These are phyloP conservation scores for Amanita rubescens DNA, from an alignment of 768 basidiomycete species.

Conservation along the genomic window DNA sequence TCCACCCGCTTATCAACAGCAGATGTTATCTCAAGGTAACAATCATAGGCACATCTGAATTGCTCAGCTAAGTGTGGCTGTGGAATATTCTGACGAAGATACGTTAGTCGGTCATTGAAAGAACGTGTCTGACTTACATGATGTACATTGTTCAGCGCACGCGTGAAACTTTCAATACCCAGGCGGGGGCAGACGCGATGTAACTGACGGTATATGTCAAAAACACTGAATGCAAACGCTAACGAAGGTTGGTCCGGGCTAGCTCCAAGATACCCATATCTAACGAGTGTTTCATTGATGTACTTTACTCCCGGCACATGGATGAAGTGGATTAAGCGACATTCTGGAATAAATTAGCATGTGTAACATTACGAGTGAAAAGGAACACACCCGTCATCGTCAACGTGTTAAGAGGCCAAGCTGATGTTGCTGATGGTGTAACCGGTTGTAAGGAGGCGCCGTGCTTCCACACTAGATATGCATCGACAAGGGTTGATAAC, in stretches of 20 bases:
- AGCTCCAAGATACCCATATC: conserved; percentile 16
- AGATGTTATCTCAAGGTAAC: background rate
- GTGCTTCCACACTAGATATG: background rate
- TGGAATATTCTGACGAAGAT: background rate
- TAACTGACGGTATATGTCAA: conserved; percentile 18
- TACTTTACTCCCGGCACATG: conserved; percentile 7
- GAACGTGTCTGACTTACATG: conserved; percentile 9
- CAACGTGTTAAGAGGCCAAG: no score
- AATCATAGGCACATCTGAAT: background rate
- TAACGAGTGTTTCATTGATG: conserved; percentile 13
- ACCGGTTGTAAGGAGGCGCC: background rate
- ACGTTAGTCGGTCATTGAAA: background rate
- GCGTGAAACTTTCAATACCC: conserved; percentile 16
- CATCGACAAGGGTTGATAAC: background rate
- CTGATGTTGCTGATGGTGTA: no score
- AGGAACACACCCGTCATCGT: no score
- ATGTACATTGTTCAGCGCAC: conserved; percentile 9
- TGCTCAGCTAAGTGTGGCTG: background rate
- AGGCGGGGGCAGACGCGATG: conserved; percentile 18
- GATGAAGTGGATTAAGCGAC: background rate
- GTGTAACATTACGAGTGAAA: no score
- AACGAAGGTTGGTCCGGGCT: conserved; percentile 13
- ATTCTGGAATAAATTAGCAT: no score
- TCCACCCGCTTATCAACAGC: background rate
- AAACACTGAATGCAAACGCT: conserved; percentile 13